Evolutionary conservation across 139 green algal species (phyloP).

Genomic region (Ostreobium quekettii): DNA sequence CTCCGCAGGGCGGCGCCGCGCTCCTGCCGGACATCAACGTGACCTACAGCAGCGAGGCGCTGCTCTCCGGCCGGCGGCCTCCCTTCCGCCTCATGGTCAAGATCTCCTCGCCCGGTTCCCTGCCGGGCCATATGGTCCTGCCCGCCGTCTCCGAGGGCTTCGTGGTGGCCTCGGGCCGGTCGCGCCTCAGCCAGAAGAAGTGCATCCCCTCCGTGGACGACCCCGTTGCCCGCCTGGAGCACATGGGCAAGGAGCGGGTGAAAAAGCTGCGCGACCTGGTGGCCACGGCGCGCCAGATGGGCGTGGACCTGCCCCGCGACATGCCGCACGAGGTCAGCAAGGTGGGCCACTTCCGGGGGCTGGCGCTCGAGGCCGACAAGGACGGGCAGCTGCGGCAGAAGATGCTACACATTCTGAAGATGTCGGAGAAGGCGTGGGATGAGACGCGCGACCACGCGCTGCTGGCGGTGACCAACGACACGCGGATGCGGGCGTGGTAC

Average conservation of each 20-base stretch:
- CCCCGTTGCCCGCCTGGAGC: slow-evolving; percentile 74
- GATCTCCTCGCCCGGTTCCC: background rate
- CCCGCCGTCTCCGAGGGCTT: slow-evolving; percentile 5
- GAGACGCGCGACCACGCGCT: slow-evolving; percentile 77
- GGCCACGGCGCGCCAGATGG: slow-evolving; percentile 37
- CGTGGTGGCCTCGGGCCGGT: slow-evolving; percentile 16
- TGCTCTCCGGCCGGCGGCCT: slow-evolving; percentile 76
- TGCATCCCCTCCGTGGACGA: slow-evolving; percentile 81
- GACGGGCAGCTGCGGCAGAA: slow-evolving; percentile 56
- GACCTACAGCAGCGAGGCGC: slow-evolving; percentile 66
- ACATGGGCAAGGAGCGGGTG: slow-evolving; percentile 88
- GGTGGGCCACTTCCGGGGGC: slow-evolving; percentile 74
- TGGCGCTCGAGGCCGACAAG: slow-evolving; percentile 67
- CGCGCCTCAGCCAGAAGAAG: slow-evolving; percentile 28
- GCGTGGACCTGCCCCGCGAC: background rate
- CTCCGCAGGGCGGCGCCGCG: background rate
- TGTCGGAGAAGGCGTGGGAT: slow-evolving; percentile 85
- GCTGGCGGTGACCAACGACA: slow-evolving; percentile 73
- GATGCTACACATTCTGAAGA: slow-evolving; percentile 24
- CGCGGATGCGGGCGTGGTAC: slow-evolving; percentile 62
- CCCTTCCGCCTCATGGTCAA: slow-evolving; percentile 75
- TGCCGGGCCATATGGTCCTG: background rate
- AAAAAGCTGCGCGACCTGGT: slow-evolving; percentile 77
- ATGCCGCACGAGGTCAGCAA: too few relatives aligned
- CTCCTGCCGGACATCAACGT: slow-evolving; percentile 31